These are phyloP conservation scores for Candida oleophila DNA, from an alignment of 805 yeast genomes.

Conservation along the genomic window DNA sequence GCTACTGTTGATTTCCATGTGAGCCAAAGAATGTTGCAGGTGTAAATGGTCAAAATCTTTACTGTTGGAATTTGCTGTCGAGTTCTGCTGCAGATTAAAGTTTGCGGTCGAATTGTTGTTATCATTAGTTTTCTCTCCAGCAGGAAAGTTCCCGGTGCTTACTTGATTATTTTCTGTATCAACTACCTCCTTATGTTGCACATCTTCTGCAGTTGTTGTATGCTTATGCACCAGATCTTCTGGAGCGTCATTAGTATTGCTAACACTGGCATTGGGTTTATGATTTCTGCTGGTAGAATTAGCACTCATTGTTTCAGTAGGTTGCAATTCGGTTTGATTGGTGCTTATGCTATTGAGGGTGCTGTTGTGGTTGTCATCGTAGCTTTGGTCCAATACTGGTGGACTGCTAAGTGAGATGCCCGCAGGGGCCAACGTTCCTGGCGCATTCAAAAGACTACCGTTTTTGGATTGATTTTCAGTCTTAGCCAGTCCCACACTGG, in stretches of 20 bases:
- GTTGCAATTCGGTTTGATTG: not conserved
- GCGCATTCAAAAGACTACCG: conserved; percentile 6
- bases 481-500: not conserved
- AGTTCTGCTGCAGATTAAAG: not conserved
- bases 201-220: no score
- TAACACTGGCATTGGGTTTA: conserved; percentile 5
- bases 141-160: conserved; percentile 1
- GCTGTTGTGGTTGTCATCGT: conserved; percentile 4
- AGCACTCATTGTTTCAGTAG: not conserved
- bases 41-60: not conserved
- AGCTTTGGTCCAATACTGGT: conserved; percentile 7
- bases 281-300: conserved; percentile 1
- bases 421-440: conserved; percentile 8
- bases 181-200: no score
- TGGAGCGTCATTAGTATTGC: conserved; percentile 3
- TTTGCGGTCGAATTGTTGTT: not conserved
- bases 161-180: no score
- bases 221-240: no score
- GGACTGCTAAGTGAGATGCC: not conserved
- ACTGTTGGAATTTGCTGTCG: not conserved
- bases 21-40: not conserved
- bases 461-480: not conserved
- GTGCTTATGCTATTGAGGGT: conserved; percentile 1
- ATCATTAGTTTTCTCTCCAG: not conserved
- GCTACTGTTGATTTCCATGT: conserved; percentile 8